Evolutionary conservation across 2,329 filamentous ascomycete genomes (phyloP).

Genomic region (Mycocentrospora acerina): DNA sequence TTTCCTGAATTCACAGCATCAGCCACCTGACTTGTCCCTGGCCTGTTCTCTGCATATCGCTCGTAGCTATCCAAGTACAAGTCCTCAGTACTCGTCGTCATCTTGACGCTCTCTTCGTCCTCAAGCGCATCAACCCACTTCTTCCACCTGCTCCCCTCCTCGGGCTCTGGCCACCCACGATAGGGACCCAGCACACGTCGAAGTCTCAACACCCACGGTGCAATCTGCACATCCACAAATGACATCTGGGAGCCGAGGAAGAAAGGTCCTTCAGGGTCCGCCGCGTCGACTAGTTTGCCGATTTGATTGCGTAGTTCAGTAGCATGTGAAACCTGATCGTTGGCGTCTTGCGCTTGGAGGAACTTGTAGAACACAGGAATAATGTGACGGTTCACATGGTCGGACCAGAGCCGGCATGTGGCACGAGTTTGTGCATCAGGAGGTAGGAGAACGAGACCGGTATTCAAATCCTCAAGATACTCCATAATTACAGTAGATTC

Average conservation of each 20-base stretch:
- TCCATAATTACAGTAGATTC: slow-evolving; percentile 82
- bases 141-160: slow-evolving; percentile 65
- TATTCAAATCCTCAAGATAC: slow-evolving; percentile 79
- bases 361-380: slow-evolving; percentile 76
- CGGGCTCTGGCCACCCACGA: slow-evolving; percentile 65
- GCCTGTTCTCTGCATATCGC: slow-evolving; percentile 63
- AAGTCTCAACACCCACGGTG: slow-evolving; percentile 72
- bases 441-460: slow-evolving; percentile 64
- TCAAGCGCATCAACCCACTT: slow-evolving; percentile 72
- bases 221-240: slow-evolving; percentile 74
- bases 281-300: slow-evolving; percentile 59
- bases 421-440: slow-evolving; percentile 67
- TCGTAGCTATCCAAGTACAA: slow-evolving; percentile 69
- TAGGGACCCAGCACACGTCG: slow-evolving; percentile 66
- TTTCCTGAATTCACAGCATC: slow-evolving; percentile 61
- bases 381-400: slow-evolving; percentile 77
- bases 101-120: slow-evolving; percentile 60
- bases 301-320: slow-evolving; percentile 68
- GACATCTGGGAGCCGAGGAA: slow-evolving; percentile 61
- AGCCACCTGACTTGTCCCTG: slow-evolving; percentile 59
- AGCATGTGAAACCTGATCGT: slow-evolving; percentile 60
- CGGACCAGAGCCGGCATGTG: slow-evolving; percentile 75
- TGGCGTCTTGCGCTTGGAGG: slow-evolving; percentile 63
- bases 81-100: slow-evolving; percentile 67
- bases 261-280: slow-evolving; percentile 64